Conservation (phyloP, 139 green algal species). For the Coelastrella sp. region DNA sequence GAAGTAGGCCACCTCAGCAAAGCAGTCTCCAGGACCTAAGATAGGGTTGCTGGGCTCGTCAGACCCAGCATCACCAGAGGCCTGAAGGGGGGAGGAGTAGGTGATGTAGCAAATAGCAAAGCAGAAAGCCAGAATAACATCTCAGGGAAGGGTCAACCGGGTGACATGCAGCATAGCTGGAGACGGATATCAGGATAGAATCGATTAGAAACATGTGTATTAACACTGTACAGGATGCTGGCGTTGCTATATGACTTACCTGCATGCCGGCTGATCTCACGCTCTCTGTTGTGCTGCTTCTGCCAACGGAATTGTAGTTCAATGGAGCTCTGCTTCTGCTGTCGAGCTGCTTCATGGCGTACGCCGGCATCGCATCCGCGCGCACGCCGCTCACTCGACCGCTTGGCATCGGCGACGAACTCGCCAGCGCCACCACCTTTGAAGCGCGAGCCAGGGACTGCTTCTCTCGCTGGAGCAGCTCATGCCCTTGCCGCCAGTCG, state of each 20-base stretch:
- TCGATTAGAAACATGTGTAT: too few relatives aligned
- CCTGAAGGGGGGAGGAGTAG: too few relatives aligned
- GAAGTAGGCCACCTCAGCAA: slow-evolving; percentile 49
- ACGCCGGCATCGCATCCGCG: not conserved
- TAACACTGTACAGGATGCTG: too few relatives aligned
- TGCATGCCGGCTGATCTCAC: too few relatives aligned
- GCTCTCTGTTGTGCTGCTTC: too few relatives aligned
- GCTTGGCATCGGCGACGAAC: not conserved
- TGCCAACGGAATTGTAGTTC: not conserved
- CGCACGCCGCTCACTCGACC: not conserved
- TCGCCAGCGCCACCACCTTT: not conserved
- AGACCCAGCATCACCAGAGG: not conserved
- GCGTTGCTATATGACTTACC: too few relatives aligned
- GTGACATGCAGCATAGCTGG: too few relatives aligned
- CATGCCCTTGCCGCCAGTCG: not conserved
- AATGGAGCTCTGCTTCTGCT: not conserved
- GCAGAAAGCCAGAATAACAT: too few relatives aligned
- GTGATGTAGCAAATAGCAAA: too few relatives aligned
- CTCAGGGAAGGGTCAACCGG: too few relatives aligned
- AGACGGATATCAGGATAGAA: too few relatives aligned
- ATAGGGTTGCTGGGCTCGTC: not conserved
- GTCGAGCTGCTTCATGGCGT: not conserved
- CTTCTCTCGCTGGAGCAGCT: slow-evolving; percentile 21
- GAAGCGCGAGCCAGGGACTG: not conserved
- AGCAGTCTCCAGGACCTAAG: slow-evolving; percentile 36